These are phyloP conservation scores for Tausonia pullulans DNA, from an alignment of 1,284 basidiomycete species.

Conservation along the genomic window DNA sequence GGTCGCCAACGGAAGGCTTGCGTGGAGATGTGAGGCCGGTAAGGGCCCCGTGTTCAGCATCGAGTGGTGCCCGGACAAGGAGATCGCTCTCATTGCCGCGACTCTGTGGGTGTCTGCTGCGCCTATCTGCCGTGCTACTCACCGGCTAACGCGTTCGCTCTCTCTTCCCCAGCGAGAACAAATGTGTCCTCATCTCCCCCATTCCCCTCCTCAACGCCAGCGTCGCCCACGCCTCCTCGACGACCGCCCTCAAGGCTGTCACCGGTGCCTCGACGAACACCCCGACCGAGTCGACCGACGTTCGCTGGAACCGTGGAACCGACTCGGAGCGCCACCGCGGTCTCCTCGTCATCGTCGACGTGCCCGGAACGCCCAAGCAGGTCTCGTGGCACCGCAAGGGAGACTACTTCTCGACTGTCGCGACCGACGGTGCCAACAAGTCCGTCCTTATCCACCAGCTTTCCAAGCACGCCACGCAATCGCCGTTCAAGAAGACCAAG, in stretches of 20 bases:
- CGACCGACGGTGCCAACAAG: slow-evolving; percentile 36
- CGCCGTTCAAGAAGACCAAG: slow-evolving; percentile 90
- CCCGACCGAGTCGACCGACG: slow-evolving; percentile 34
- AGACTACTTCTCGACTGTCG: slow-evolving; percentile 88
- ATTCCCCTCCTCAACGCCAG: slow-evolving; percentile 39
- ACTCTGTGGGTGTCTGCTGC: slow-evolving; percentile 50
- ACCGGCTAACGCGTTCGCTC: slow-evolving; percentile 11
- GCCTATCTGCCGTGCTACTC: neutral
- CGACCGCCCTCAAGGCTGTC: slow-evolving; percentile 46
- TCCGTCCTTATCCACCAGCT: slow-evolving; percentile 72
- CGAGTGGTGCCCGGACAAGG: slow-evolving; percentile 86
- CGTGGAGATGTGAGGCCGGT: slow-evolving; percentile 76
- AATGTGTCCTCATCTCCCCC: slow-evolving; percentile 71
- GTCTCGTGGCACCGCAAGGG: slow-evolving; percentile 88
- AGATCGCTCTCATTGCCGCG: slow-evolving; percentile 70
- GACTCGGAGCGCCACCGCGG: slow-evolving; percentile 41
- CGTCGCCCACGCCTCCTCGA: slow-evolving; percentile 47
- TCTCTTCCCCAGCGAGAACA: slow-evolving; percentile 51
- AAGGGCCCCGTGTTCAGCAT: slow-evolving; percentile 65
- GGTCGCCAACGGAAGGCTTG: slow-evolving; percentile 78
- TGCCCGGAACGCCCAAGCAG: slow-evolving; percentile 70
- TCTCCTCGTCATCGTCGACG: slow-evolving; percentile 39
- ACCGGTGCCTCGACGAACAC: slow-evolving; percentile 28
- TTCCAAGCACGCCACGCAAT: slow-evolving; percentile 85
- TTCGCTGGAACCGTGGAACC: slow-evolving; percentile 41